Base-by-base conservation (phyloP, 139 green algal genomes). In the Haematococcus sp. region DNA sequence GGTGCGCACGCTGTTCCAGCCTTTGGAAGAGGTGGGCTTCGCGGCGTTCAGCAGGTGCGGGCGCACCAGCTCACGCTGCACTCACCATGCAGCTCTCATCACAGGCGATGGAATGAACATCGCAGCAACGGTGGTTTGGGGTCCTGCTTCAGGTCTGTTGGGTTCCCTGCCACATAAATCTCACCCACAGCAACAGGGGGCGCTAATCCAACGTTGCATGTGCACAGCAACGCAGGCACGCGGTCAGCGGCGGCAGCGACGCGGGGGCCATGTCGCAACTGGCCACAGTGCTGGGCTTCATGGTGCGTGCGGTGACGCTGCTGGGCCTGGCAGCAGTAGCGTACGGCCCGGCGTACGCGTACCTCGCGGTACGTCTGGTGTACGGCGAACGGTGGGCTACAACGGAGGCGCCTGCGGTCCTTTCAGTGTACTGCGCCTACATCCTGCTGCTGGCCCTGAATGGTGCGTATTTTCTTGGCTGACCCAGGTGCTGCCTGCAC, bases 21-120 rank as follows among this genome's bases (percentile, higher is more conserved):
- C 93, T 1, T 68, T 96, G 20, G 93, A 98, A 73, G 92, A 98
- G 71, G 89, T 89, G 16, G 91, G 90, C 17, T 98, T 98, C 49
- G 70, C 86, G 27, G 77, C 92, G 0, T 98, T 98, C 74, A 88
- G 78, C 70, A 82, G 81, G 46, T 86, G 73, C n/a, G 74, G 23
- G 5, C 28, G 54, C 40, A 11, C 11, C 40, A 49, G 40, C 7
- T 49, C 7, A 49, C 40, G 40, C 11, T 7, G 40, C 40, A 7
- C 11, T 49, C 11, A 11, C 7, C 11, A 19, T 49, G 40, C 40
- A 49, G 34, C 30, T 16, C 17, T 22, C 35, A 23, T 19, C 61
- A 68, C 16, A 16, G 49, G 49, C 49, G 49, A 56, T 16, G 49
- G 16, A 19, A 19, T 19, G 19, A 56, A 19, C 49, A 56, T n/a